A percentile compares a stretch with the other conserved stretches of the same genome.
Conservation (phyloP, 352 stramenopile species). For the Discostella stelligera region DNA sequence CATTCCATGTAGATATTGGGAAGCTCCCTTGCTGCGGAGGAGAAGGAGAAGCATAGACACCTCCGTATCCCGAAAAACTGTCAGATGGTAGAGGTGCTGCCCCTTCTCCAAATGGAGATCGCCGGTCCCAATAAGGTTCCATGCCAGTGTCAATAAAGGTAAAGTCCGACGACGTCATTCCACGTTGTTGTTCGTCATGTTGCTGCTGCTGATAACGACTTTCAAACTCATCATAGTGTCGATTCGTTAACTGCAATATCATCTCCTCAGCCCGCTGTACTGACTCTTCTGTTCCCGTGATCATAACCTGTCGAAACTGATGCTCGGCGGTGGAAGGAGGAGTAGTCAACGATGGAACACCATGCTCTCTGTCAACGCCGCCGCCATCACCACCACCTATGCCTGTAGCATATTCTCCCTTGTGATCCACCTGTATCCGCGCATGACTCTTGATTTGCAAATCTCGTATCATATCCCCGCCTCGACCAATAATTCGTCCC, state of each 20-base stretch:
- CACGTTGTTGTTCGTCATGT: not conserved
- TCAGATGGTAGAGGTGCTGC: not conserved
- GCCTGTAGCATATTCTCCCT: too few species aligned
- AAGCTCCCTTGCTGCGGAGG: not conserved
- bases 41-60: not conserved
- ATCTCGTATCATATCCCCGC: not conserved
- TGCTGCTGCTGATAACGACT: not conserved
- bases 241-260: not conserved
- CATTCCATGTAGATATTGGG: not conserved
- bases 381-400: too few species aligned
- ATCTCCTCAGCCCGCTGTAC: constrained; percentile 3
- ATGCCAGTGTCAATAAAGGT: not conserved
- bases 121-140: not conserved
- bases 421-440: constrained; percentile 7
- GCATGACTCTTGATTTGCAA: not conserved
- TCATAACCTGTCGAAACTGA: not conserved
- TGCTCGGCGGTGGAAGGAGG: not conserved
- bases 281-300: constrained; percentile 7
- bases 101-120: not conserved
- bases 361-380: not conserved
- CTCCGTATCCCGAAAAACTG: not conserved
- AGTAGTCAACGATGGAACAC: not conserved
- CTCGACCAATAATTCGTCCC: not conserved
- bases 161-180: not conserved
- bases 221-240: not conserved